Evolutionary conservation across 2,329 filamentous ascomycete species (phyloP).

Genomic region (Diaporthe citri): DNA sequence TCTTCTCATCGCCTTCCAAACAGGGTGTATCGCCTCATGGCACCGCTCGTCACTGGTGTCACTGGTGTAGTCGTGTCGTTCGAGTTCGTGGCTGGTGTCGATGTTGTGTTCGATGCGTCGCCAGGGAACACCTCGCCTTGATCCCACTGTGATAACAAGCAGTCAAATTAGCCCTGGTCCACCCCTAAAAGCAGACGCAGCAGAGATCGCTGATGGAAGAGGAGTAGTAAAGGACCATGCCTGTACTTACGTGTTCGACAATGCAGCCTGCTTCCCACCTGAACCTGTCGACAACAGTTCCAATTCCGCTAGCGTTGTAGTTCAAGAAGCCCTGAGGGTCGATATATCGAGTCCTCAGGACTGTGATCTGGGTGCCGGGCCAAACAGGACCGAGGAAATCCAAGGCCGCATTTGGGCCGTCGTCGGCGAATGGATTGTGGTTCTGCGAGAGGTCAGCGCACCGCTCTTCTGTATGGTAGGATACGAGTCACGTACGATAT

Average conservation of each 20-base stretch:
- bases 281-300: slow-evolving; percentile 43
- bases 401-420: slow-evolving; percentile 43
- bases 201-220: background rate
- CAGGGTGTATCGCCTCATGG: background rate
- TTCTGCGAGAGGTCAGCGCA: slow-evolving; percentile 37
- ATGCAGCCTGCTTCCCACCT: slow-evolving; percentile 45
- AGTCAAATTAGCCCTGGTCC: background rate
- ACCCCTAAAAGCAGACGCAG: too few relatives aligned
- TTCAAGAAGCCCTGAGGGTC: slow-evolving; percentile 42
- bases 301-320: slow-evolving; percentile 39
- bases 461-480: too few relatives aligned
- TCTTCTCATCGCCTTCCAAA: background rate
- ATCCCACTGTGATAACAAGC: background rate
- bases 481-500: slow-evolving; percentile 34
- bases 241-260: slow-evolving; percentile 43
- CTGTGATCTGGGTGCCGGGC: slow-evolving; percentile 39
- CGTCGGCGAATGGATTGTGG: slow-evolving; percentile 42
- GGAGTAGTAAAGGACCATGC: too few relatives aligned
- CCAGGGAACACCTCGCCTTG: slow-evolving; percentile 9
- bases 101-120: background rate
- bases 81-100: background rate
- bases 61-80: background rate
- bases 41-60: slow-evolving; percentile 12
- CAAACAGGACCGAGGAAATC: slow-evolving; percentile 41
- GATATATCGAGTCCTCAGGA: slow-evolving; percentile 39